These are phyloP conservation scores for Pichia sp. DNA, from an alignment of 1,139 yeast species.

Conservation along the genomic window DNA sequence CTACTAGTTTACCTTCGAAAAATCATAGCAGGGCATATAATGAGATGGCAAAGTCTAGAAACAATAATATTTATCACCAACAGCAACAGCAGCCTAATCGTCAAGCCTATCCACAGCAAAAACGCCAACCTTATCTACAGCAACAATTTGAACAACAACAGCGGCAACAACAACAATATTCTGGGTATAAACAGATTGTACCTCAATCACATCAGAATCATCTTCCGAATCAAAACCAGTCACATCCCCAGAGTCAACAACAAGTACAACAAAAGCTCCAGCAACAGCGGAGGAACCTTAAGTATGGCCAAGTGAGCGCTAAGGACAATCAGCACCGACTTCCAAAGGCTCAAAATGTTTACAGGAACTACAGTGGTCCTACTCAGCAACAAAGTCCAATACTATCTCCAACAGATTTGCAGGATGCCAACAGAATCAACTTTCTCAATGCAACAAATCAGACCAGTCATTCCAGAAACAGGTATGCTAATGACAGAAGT, in stretches of 20 bases:
- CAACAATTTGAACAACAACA: constrained; percentile 15
- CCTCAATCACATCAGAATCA: constrained; percentile 11
- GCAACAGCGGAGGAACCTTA: constrained; percentile 2
- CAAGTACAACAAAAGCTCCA: too few relatives aligned
- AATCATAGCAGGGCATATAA: constrained; percentile 3
- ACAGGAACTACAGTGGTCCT: background rate
- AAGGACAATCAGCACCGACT: constrained; percentile 1
- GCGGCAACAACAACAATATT: constrained; percentile 7
- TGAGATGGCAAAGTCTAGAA: constrained; percentile 1
- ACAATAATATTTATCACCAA: background rate
- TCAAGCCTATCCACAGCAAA: constrained; percentile 8
- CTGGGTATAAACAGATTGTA: background rate
- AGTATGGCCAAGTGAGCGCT: background rate
- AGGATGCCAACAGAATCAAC: background rate
- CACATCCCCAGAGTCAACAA: constrained; percentile 11
- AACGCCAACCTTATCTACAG: constrained; percentile 14
- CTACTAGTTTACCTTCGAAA: background rate
- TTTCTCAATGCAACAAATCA: background rate
- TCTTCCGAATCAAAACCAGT: constrained; percentile 11
- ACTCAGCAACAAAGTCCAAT: constrained; percentile 3
- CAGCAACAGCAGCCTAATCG: constrained; percentile 12
- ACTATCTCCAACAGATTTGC: background rate
- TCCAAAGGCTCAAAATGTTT: constrained; percentile 7
- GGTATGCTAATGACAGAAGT: constrained; percentile 9
- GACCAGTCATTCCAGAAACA: constrained; percentile 6